These are phyloP conservation scores for Noccaea caerulescens DNA, from an alignment of 345 rosid genomes.

Conservation along the genomic window DNA sequence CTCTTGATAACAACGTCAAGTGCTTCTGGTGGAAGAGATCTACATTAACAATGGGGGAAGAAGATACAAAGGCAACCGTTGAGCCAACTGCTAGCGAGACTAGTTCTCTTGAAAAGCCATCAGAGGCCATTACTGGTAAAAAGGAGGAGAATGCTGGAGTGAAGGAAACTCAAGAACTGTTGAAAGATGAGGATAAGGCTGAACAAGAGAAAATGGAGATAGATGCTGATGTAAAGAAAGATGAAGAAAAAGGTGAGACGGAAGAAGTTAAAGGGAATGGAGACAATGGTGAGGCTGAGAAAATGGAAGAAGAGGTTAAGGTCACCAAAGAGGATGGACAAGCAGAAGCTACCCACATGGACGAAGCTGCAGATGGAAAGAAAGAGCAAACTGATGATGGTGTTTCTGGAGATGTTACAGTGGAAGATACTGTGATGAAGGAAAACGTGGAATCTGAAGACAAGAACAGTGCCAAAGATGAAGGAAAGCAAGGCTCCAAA, in stretches of 20 bases:
- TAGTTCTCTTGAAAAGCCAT: constrained; percentile 43
- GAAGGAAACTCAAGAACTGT: constrained; percentile 22
- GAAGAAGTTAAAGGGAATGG: constrained; percentile 27
- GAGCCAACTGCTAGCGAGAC: constrained; percentile 54
- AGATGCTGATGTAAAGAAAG: constrained; percentile 33
- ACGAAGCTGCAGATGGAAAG: constrained; percentile 29
- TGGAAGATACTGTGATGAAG: constrained; percentile 26
- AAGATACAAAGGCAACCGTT: constrained; percentile 55
- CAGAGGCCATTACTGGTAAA: constrained; percentile 41
- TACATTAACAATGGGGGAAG: constrained; percentile 60
- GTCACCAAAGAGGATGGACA: constrained; percentile 29
- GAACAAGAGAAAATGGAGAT: constrained; percentile 37
- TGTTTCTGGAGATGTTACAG: constrained; percentile 37
- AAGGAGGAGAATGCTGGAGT: constrained; percentile 30
- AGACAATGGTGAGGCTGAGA: constrained; percentile 22
- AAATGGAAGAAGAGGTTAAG: constrained; percentile 18
- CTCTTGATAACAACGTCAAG: constrained; percentile 4
- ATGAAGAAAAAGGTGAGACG: constrained; percentile 11
- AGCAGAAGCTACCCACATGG: constrained; percentile 26
- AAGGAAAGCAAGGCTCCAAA: constrained; percentile 26
- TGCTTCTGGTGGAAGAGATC: constrained; percentile 11
- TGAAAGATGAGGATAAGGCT: constrained; percentile 23
- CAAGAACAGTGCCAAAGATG: constrained; percentile 32
- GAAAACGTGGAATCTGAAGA: constrained; percentile 29
- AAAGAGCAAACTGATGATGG: constrained; percentile 42